Percentiles rank a stretch among this genome's conserved stretches.
These are phyloP conservation scores for Cryphonectria radicalis DNA, from an alignment of 2,329 filamentous ascomycete genomes.

Conservation along the genomic window DNA sequence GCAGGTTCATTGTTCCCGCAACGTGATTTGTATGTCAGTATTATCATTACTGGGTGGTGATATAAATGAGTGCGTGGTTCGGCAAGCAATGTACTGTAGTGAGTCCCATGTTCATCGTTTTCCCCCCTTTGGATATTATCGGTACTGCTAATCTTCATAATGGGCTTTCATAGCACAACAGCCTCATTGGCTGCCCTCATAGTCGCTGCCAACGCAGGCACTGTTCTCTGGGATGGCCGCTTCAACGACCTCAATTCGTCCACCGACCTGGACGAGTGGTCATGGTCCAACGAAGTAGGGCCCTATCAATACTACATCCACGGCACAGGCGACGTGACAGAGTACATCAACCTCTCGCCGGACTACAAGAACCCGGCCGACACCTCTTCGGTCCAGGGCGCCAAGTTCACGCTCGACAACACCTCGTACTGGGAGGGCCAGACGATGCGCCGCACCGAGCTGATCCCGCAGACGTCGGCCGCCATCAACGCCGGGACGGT, in stretches of 20 bases:
- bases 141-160: background rate
- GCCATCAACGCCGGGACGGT: slow-evolving; percentile 69
- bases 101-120: slow-evolving; percentile 5
- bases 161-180: slow-evolving; percentile 18
- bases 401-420: slow-evolving; percentile 67
- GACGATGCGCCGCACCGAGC: slow-evolving; percentile 72
- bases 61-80: slow-evolving; percentile 15
- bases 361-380: slow-evolving; percentile 70
- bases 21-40: background rate
- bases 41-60: background rate
- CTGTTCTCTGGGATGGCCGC: slow-evolving; percentile 65
- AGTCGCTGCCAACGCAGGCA: background rate
- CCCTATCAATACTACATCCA: slow-evolving; percentile 80
- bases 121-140: background rate
- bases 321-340: slow-evolving; percentile 57
- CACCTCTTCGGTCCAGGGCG: slow-evolving; percentile 63
- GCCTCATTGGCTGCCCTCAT: slow-evolving; percentile 36
- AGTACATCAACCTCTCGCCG: slow-evolving; percentile 66
- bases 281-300: slow-evolving; percentile 69
- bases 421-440: slow-evolving; percentile 74
- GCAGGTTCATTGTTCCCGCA: slow-evolving; percentile 11
- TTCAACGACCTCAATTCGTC: slow-evolving; percentile 63
- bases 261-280: slow-evolving; percentile 64
- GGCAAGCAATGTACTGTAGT: background rate
- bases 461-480: slow-evolving; percentile 71